A percentile compares a stretch with the other conserved stretches of the same genome.
Conservation (phyloP, 352 stramenopile species). For the Globisporangium canariense region DNA sequence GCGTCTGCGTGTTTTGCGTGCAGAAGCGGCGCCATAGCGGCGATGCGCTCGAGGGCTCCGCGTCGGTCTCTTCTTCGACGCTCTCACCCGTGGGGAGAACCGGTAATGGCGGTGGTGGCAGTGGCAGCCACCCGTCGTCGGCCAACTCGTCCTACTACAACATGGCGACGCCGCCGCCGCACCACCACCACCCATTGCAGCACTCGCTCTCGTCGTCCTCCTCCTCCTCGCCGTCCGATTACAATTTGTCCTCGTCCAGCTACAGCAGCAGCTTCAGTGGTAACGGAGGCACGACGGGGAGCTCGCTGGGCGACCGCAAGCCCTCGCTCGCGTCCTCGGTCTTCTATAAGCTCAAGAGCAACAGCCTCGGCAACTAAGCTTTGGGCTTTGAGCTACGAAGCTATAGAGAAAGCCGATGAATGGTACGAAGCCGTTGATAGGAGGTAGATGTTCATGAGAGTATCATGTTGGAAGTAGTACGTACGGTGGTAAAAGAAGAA, state of each 20-base stretch:
- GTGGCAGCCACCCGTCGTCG: neutral
- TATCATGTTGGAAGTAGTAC: neutral
- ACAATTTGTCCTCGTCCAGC: conserved; percentile 42
- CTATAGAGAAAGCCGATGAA: neutral
- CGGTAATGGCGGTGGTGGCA: neutral
- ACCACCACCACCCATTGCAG: conserved; percentile 8
- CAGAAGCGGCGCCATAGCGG: conserved; percentile 51
- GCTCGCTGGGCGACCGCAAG: conserved; percentile 40
- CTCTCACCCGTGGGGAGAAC: conserved; percentile 17
- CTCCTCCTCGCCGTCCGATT: conserved; percentile 35
- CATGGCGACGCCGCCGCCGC: conserved; percentile 15
- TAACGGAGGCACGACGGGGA: neutral
- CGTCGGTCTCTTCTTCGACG: conserved; percentile 17
- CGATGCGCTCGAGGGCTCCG: conserved; percentile 22
- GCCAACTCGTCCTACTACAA: neutral
- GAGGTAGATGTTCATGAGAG: neutral
- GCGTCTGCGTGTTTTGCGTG: conserved; percentile 61
- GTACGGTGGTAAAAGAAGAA: neutral
- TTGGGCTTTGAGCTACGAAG: neutral
- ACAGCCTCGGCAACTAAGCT: conserved; percentile 10
- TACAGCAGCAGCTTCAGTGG: conserved; percentile 14
- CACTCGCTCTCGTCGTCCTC: conserved; percentile 19
- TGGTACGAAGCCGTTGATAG: neutral
- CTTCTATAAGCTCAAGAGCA: conserved; percentile 63
- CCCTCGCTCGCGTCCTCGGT: conserved; percentile 45